Evolutionary conservation across 257 asterid genomes (phyloP).

Genomic region (Misopates orontium): DNA sequence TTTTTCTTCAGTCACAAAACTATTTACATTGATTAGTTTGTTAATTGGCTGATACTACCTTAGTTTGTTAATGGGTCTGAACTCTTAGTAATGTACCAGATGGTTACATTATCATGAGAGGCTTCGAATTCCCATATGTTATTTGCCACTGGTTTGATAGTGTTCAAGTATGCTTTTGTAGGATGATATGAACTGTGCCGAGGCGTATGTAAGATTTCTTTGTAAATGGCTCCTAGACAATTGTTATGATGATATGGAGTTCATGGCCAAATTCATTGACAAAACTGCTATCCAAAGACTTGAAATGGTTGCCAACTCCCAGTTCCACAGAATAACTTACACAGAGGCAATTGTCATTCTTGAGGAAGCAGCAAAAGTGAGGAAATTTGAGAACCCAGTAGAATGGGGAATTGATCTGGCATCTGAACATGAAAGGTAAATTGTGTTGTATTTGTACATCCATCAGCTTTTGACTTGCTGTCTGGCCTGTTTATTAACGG

Average conservation of each 20-base stretch:
- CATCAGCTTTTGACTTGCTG: not conserved
- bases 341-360: conserved; percentile 84
- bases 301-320: conserved; percentile 70
- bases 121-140: no score
- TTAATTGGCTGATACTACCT: no score
- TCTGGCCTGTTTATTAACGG: not conserved
- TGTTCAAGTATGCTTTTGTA: conserved; percentile 44
- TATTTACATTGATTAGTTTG: no score
- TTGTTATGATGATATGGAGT: conserved; percentile 91
- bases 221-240: conserved; percentile 93
- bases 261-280: conserved; percentile 63
- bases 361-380: conserved; percentile 67
- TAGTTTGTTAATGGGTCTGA: no score
- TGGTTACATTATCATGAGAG: no score
- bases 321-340: conserved; percentile 72
- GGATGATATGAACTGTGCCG: conserved; percentile 99
- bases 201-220: conserved; percentile 84
- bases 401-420: conserved; percentile 99
- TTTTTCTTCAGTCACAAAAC: no score
- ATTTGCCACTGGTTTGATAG: no score
- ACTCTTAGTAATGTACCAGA: no score
- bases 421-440: conserved; percentile 94
- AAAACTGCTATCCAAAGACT: conserved; percentile 70
- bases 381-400: conserved; percentile 82
- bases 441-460: not conserved